Conservation (phyloP, 1,139 yeast genomes). For the Suhomyces coccinellae region DNA sequence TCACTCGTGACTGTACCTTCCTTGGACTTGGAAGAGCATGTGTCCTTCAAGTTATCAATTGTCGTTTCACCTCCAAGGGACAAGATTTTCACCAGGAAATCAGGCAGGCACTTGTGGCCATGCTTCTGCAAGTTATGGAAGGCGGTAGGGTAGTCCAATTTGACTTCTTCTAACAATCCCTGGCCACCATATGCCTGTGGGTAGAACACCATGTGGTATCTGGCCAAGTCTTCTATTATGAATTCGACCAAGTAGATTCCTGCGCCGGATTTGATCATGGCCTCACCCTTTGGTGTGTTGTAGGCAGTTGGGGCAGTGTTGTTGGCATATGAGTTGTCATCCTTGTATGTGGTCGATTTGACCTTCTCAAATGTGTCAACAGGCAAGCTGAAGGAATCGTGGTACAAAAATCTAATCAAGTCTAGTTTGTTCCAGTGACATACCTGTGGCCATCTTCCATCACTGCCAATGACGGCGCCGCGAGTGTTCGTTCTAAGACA, state of each 20-base stretch:
- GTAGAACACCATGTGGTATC: constrained; percentile 59
- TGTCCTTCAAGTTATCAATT: constrained; percentile 30
- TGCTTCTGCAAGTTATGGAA: constrained; percentile 36
- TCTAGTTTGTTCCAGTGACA: constrained; percentile 91
- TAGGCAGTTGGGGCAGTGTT: constrained; percentile 29
- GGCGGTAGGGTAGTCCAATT: constrained; percentile 50
- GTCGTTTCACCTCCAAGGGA: constrained; percentile 43
- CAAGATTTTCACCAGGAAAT: constrained; percentile 51
- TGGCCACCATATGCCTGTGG: constrained; percentile 57
- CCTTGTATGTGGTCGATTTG: constrained; percentile 24
- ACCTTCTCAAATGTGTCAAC: constrained; percentile 51
- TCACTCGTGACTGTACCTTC: constrained; percentile 33
- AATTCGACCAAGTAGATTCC: constrained; percentile 78
- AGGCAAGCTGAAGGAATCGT: constrained; percentile 76
- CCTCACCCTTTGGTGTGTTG: constrained; percentile 40
- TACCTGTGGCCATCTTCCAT: constrained; percentile 52
- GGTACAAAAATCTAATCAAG: constrained; percentile 71
- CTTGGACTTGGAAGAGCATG: constrained; percentile 3
- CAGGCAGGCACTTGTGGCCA: constrained; percentile 29
- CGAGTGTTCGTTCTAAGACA: constrained; percentile 52
- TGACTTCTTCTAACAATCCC: constrained; percentile 57
- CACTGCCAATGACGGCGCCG: constrained; percentile 44
- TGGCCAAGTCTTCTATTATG: constrained; percentile 61
- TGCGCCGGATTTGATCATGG: constrained; percentile 49
- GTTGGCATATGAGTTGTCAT: constrained; percentile 22